Base-by-base conservation (phyloP, 805 yeast genomes). In the Metschnikowia koreensis region DNA sequence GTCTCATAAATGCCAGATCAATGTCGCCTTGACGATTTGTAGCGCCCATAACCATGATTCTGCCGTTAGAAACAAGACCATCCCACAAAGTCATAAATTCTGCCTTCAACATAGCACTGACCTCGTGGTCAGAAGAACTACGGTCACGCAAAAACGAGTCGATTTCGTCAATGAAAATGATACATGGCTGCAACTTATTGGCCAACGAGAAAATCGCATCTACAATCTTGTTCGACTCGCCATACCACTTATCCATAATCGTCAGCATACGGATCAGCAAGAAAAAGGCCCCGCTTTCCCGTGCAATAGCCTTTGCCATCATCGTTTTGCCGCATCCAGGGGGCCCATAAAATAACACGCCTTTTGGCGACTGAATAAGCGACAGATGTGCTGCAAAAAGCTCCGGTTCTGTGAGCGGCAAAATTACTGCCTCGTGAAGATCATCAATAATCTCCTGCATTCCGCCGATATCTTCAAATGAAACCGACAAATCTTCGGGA, bases 61-160 rank as follows among this genome's bases (percentile, higher is more conserved):
- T 77, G 1, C 96, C 96, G 53, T 84, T 81, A 9, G 87, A 79
- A 7, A 81, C 70, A 33, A 93, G 74, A 0, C 99, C 99, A 67
- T 93, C 99, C 98, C 98, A 93, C 46, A 93, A 73, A 0, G 97
- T 90, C 97, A 93, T 93, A 64, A 93, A 94, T 68, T 93, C 98
- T 0, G 98, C 97, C 69, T 93, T 93, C 55, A 93, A 75, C 80
- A 87, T 86, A 0, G 97, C 89, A 31, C 97, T 91, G n/a, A 89
- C 91, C 69, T 93, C 99, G 70, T 93, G 97, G 69, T 93, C 99
- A 45, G 77, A 75, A 1, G 89, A 80, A 16, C 86, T 80, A 56
- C 99, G 79, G 64, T 90, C 96, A 59, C 97, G 81, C 60, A 93
- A 75, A 64, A 93, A 91, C 7, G 97, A 89, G 72, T 93, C 99